Conservation (phyloP, 2,329 filamentous ascomycete species). For the Aquanectria penicillioides region DNA sequence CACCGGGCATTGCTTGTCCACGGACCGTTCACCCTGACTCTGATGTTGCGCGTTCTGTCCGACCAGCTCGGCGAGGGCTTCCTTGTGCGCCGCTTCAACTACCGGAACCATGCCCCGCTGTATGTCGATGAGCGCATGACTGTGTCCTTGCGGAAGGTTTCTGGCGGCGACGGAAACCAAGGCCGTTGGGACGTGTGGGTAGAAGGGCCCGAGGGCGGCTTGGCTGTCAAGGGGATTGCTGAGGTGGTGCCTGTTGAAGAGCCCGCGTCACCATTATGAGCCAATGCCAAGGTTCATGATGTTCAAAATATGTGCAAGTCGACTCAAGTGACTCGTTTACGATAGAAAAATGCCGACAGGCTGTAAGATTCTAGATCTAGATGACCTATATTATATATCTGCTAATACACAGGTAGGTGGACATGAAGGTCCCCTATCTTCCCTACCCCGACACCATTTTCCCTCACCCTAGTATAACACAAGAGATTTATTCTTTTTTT, state of each 20-base stretch:
- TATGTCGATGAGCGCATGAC: conserved; percentile 77
- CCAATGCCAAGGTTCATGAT: too few species aligned
- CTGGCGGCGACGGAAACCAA: conserved; percentile 48
- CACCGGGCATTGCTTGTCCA: conserved; percentile 83
- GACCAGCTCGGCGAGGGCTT: conserved; percentile 32
- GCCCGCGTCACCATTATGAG: neutral
- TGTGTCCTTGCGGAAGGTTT: conserved; percentile 70
- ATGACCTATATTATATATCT: conserved; percentile 7
- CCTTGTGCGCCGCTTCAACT: conserved; percentile 70
- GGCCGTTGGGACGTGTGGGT: conserved; percentile 49
- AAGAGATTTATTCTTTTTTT: neutral
- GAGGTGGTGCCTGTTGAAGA: conserved; percentile 27
- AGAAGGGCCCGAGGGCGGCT: conserved; percentile 63
- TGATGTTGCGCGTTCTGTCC: conserved; percentile 76
- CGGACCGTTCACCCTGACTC: conserved; percentile 80
- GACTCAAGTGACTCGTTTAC: too few species aligned
- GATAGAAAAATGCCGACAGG: conserved; percentile 25
- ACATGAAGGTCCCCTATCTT: conserved; percentile 11
- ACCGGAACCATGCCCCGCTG: conserved; percentile 84
- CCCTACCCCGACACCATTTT: conserved; percentile 17
- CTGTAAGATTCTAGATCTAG: conserved; percentile 23
- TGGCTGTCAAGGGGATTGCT: conserved; percentile 70
- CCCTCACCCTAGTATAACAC: neutral
- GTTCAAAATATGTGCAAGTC: too few species aligned
- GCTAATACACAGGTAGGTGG: conserved; percentile 8